Conservation (phyloP, 805 yeast genomes). For the Starmerella potacharoeniae region DNA sequence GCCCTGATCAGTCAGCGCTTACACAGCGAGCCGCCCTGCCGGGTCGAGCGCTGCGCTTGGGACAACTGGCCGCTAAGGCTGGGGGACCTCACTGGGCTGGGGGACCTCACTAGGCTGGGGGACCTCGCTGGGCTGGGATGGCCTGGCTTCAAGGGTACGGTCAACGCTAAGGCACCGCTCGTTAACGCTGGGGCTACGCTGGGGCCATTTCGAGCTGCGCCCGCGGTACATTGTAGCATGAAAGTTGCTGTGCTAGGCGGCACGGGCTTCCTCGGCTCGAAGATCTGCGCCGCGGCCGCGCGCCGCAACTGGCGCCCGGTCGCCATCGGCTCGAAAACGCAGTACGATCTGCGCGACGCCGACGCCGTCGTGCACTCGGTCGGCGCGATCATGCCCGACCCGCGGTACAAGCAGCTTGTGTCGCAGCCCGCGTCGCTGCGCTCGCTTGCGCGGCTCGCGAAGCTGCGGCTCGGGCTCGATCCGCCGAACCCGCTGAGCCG, state of each 20-base stretch:
- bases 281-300: slow-evolving; percentile 30
- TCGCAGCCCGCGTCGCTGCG: slow-evolving; percentile 11
- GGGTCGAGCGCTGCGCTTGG: too few species aligned
- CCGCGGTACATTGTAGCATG: slow-evolving; percentile 11
- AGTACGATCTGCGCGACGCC: slow-evolving; percentile 40
- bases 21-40: too few species aligned
- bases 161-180: too few species aligned
- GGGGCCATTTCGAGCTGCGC: neutral
- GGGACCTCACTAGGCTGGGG: too few species aligned
- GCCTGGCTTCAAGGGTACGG: too few species aligned
- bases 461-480: slow-evolving; percentile 26
- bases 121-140: too few species aligned
- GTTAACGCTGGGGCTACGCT: too few species aligned
- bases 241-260: slow-evolving; percentile 38
- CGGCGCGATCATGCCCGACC: slow-evolving; percentile 62
- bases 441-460: slow-evolving; percentile 9
- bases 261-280: slow-evolving; percentile 51
- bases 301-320: slow-evolving; percentile 36
- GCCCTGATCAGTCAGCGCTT: too few species aligned
- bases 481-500: slow-evolving; percentile 17
- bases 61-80: too few species aligned
- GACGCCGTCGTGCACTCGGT: slow-evolving; percentile 71
- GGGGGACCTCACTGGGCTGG: too few species aligned
- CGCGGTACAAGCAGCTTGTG: slow-evolving; percentile 47
- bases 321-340: slow-evolving; percentile 38